Conservation (phyloP, 345 rosid genomes). For the Acer campestre region DNA sequence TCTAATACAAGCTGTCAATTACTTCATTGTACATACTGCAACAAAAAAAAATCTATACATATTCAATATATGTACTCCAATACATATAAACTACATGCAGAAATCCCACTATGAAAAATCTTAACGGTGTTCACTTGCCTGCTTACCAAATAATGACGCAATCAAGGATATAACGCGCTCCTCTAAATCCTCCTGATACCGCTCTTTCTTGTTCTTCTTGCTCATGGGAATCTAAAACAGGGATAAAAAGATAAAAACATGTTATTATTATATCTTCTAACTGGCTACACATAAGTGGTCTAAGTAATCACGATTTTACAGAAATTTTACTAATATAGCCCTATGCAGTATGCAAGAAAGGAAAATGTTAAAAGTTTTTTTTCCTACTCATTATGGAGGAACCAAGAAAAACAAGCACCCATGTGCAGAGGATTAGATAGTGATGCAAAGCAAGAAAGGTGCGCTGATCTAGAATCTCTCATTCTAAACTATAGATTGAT, state of each 20-base stretch:
- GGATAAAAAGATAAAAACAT: slow-evolving; percentile 16
- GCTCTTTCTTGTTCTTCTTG: slow-evolving; percentile 88
- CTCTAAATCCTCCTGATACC: slow-evolving; percentile 87
- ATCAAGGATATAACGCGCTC: slow-evolving; percentile 78
- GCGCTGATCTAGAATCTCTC: neutral
- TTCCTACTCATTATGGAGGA: neutral
- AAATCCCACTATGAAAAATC: neutral
- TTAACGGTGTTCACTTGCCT: slow-evolving; percentile 37
- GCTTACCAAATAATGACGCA: slow-evolving; percentile 95
- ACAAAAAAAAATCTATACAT: neutral
- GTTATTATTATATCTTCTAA: slow-evolving; percentile 4
- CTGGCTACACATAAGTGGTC: neutral
- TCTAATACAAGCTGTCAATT: neutral
- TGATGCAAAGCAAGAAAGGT: neutral
- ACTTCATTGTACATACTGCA: neutral
- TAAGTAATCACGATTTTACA: neutral
- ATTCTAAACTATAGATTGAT: neutral
- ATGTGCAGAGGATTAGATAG: neutral
- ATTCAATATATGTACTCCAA: neutral
- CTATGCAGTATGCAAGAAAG: neutral
- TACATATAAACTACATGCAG: neutral
- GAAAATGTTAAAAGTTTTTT: neutral
- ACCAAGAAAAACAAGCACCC: neutral
- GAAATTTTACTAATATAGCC: neutral
- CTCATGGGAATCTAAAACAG: slow-evolving; percentile 69